These are phyloP conservation scores for Monilinia laxa DNA, from an alignment of 2,329 filamentous ascomycete species.

Conservation along the genomic window DNA sequence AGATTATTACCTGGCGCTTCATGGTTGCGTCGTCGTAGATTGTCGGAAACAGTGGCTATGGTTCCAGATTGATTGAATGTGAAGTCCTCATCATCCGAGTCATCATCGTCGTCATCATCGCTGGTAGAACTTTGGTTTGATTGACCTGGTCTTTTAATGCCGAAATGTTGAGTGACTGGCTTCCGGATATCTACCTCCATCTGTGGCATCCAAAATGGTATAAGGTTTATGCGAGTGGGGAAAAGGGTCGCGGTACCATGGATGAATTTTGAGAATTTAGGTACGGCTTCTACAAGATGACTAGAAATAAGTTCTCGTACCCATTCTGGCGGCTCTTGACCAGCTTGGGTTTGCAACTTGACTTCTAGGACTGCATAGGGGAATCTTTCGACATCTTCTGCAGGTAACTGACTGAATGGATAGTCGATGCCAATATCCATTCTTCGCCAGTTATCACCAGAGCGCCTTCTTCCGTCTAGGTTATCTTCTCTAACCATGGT, in stretches of 20 bases:
- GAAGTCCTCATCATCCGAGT: conserved; percentile 59
- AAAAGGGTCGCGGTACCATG: conserved; percentile 89
- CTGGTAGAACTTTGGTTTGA: conserved; percentile 76
- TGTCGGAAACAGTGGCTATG: conserved; percentile 27
- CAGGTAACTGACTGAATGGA: conserved; percentile 84
- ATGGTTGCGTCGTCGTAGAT: conserved; percentile 27
- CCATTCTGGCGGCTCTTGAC: conserved; percentile 95
- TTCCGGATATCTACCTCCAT: conserved; percentile 99
- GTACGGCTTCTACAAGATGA: conserved; percentile 96
- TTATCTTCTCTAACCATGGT: conserved; percentile 97
- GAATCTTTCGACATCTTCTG: conserved; percentile 84
- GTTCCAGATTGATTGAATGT: conserved; percentile 5
- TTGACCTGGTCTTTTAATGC: conserved; percentile 77
- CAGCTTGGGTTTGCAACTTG: conserved; percentile 93
- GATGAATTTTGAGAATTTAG: conserved; percentile 99
- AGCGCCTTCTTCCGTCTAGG: conserved; percentile 71
- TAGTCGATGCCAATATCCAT: conserved; percentile 98
- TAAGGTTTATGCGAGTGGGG: conserved; percentile 79
- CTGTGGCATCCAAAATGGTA: conserved; percentile 97
- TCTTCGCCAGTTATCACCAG: conserved; percentile 89
- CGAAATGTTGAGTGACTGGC: conserved; percentile 82
- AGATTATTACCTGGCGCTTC: conserved; percentile 46
- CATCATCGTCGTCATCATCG: conserved; percentile 69
- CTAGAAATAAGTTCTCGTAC: conserved; percentile 89
- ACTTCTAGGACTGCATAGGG: conserved; percentile 96